phyloP scores from a whole-genome alignment of 2,329 filamentous ascomycete genomes.

The Penicillium olsonii region DNA sequence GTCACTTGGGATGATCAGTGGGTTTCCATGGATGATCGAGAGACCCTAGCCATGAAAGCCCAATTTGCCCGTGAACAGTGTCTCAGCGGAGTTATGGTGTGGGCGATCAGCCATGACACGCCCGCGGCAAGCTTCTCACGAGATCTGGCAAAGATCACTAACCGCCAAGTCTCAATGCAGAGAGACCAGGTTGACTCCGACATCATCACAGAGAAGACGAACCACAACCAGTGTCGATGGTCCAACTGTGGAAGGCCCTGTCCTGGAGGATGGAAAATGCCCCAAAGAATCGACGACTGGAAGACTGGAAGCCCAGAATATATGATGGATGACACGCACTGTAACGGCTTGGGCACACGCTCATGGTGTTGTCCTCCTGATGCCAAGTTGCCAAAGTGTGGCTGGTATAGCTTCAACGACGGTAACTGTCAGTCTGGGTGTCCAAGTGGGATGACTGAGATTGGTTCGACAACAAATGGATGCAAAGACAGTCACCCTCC shows the following conservation, averaged over 20 bases:
- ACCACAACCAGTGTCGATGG: conserved; percentile 5
- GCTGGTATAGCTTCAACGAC: conserved; percentile 9
- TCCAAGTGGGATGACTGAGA: conserved; percentile 1
- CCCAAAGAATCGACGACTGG: background rate
- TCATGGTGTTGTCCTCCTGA: conserved; percentile 7
- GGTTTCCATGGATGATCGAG: conserved; percentile 37
- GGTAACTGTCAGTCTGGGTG: conserved; percentile 4
- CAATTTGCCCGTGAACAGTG: conserved; percentile 36
- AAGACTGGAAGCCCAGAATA: background rate
- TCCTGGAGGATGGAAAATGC: background rate
- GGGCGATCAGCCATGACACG: conserved; percentile 15
- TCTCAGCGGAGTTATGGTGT: conserved; percentile 33
- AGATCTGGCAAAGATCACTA: background rate
- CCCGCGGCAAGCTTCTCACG: background rate
- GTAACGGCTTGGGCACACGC: background rate
- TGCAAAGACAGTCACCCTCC: background rate
- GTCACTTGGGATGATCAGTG: conserved; percentile 22
- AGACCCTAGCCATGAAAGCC: conserved; percentile 40
- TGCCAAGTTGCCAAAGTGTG: conserved; percentile 1
- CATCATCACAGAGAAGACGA: background rate
- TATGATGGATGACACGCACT: conserved; percentile 5
- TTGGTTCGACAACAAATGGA: conserved; percentile 2
- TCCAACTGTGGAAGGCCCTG: conserved; percentile 4
- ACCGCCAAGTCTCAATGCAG: background rate
- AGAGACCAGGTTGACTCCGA: background rate